Conservation (phyloP, 306 rosid genomes). For the Calophaca sinica region DNA sequence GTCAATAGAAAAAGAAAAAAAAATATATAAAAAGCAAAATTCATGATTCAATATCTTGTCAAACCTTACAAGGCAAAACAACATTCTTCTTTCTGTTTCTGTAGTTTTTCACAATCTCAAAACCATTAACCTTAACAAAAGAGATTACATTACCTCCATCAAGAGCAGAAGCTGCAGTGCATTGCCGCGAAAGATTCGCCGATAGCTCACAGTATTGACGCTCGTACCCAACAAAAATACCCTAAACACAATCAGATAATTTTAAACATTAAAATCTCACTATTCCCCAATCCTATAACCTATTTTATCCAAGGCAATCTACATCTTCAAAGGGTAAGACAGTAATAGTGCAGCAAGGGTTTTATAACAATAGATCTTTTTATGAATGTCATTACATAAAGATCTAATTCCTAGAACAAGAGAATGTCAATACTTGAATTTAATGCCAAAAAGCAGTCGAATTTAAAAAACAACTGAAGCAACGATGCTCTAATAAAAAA, state of each 20-base stretch:
- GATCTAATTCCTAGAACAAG: slow-evolving; percentile 18
- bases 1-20: too few species aligned
- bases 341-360: neutral
- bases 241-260: slow-evolving; percentile 46
- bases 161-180: too few species aligned
- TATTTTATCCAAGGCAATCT: neutral
- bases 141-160: too few species aligned
- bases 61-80: too few species aligned
- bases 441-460: slow-evolving; percentile 3
- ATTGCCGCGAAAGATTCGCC: too few species aligned
- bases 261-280: neutral
- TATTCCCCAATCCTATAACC: neutral
- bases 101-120: too few species aligned
- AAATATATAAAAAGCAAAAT: too few species aligned
- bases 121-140: too few species aligned
- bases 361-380: neutral
- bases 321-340: slow-evolving; percentile 14
- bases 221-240: too few species aligned
- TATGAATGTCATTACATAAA: neutral
- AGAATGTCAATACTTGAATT: slow-evolving; percentile 14
- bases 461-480: slow-evolving; percentile 18
- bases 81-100: too few species aligned
- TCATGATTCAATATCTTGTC: too few species aligned
- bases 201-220: too few species aligned
- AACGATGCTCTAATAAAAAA: neutral